Conservation (phyloP, 2,329 filamentous ascomycete genomes). For the Dactylonectria estremocensis region DNA sequence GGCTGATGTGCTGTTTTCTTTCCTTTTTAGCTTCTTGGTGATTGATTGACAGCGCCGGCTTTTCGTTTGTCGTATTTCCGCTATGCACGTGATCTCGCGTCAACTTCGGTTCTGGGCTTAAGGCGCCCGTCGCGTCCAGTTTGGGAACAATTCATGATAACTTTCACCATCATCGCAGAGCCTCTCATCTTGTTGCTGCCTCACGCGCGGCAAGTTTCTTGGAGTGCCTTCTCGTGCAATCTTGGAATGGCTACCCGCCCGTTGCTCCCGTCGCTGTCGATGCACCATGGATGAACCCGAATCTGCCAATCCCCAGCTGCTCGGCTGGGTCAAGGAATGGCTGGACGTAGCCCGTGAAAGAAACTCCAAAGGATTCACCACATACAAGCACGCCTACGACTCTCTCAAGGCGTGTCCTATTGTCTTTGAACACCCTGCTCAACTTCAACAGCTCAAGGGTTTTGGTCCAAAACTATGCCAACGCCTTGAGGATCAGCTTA, state of each 20-base stretch:
- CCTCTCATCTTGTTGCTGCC: not conserved
- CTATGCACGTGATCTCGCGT: slow-evolving; percentile 43
- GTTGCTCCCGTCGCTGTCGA: slow-evolving; percentile 2
- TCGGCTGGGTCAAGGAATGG: slow-evolving; percentile 85
- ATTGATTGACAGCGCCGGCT: not conserved
- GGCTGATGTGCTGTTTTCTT: too few species aligned
- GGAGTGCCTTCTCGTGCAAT: not conserved
- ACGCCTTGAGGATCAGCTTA: slow-evolving; percentile 74
- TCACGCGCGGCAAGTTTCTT: slow-evolving; percentile 6
- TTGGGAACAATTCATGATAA: not conserved
- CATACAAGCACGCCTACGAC: slow-evolving; percentile 83
- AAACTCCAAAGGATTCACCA: slow-evolving; percentile 79
- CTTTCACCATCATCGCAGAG: not conserved
- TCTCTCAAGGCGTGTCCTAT: slow-evolving; percentile 83
- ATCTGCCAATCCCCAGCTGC: slow-evolving; percentile 79
- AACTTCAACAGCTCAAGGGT: slow-evolving; percentile 80
- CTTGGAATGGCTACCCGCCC: slow-evolving; percentile 4
- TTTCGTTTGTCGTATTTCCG: not conserved
- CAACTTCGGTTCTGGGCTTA: slow-evolving; percentile 11
- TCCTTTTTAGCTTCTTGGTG: not conserved
- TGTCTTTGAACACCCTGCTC: slow-evolving; percentile 78
- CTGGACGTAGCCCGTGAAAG: slow-evolving; percentile 77
- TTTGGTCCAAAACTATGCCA: slow-evolving; percentile 81
- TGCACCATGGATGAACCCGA: slow-evolving; percentile 54
- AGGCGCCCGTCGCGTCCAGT: slow-evolving; percentile 8